Conservation (phyloP, 2,329 filamentous ascomycete genomes). For the Zymoseptoria crescenta region DNA sequence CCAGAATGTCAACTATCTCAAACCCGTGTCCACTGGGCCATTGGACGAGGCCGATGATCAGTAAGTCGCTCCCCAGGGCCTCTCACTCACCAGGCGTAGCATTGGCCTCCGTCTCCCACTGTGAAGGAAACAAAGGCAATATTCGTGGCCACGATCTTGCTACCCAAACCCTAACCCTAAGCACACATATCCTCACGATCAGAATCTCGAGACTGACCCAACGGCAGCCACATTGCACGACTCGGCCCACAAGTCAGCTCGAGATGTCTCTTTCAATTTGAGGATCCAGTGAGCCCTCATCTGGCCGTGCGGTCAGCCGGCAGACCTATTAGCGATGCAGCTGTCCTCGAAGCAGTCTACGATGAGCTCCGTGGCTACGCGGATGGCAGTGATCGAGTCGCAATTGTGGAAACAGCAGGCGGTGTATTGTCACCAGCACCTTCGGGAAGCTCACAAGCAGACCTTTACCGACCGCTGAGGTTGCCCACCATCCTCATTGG, state of each 20-base stretch:
- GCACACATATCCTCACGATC: background rate
- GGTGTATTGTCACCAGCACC: conserved; percentile 74
- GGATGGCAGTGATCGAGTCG: conserved; percentile 43
- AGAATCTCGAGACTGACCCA: conserved; percentile 1
- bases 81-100: background rate
- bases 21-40: conserved; percentile 74
- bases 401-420: conserved; percentile 73
- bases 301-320: conserved; percentile 49
- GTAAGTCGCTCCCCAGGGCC: conserved; percentile 35
- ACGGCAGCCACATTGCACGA: conserved; percentile 52
- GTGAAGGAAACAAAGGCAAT: background rate
- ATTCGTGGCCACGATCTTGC: background rate
- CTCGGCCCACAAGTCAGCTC: conserved; percentile 52
- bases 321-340: conserved; percentile 20
- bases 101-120: background rate
- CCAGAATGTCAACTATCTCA: conserved; percentile 58
- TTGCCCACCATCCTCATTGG: conserved; percentile 66
- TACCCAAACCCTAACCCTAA: conserved; percentile 13
- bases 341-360: conserved; percentile 35
- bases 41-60: conserved; percentile 60
- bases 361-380: conserved; percentile 38
- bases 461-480: conserved; percentile 67
- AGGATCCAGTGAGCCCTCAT: conserved; percentile 69
- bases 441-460: conserved; percentile 67
- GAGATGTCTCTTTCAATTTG: conserved; percentile 61